Conservation (phyloP, 108 stramenopile genomes). For the Cyclotella baltica region DNA sequence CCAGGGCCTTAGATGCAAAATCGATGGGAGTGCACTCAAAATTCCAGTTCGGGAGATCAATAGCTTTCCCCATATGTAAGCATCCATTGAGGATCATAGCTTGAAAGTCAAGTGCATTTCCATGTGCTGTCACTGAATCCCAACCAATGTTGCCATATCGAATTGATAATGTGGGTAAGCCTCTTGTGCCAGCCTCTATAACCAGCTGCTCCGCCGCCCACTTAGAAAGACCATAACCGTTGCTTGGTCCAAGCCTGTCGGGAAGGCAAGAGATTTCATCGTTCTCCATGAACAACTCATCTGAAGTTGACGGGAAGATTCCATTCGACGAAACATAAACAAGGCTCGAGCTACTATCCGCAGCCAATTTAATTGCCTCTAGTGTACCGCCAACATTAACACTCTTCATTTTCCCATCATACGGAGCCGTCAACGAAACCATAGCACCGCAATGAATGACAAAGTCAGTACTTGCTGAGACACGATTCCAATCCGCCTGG, state of each 20-base stretch:
- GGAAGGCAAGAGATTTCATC: slow-evolving; percentile 36
- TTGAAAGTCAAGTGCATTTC: slow-evolving; percentile 78
- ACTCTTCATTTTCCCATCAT: slow-evolving; percentile 64
- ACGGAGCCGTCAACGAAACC: slow-evolving; percentile 76
- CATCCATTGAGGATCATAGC: slow-evolving; percentile 65
- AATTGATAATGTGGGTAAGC: slow-evolving; percentile 68
- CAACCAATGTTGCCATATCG: slow-evolving; percentile 81
- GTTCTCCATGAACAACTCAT: slow-evolving; percentile 45
- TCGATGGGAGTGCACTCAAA: slow-evolving; percentile 83
- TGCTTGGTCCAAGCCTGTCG: slow-evolving; percentile 53
- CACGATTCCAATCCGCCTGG: slow-evolving; percentile 59
- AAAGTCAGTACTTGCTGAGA: slow-evolving; percentile 69
- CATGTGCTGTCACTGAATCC: slow-evolving; percentile 52
- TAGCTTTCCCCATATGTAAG: slow-evolving; percentile 46
- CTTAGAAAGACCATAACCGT: slow-evolving; percentile 82
- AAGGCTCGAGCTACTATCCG: slow-evolving; percentile 66
- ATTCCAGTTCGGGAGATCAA: slow-evolving; percentile 44
- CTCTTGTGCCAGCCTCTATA: slow-evolving; percentile 60
- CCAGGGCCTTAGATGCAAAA: slow-evolving; percentile 75
- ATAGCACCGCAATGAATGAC: slow-evolving; percentile 83
- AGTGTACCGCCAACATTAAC: slow-evolving; percentile 83
- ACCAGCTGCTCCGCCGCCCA: slow-evolving; percentile 85
- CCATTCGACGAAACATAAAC: slow-evolving; percentile 77
- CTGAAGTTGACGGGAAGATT: slow-evolving; percentile 68
- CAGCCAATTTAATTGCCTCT: slow-evolving; percentile 71